Conservation (phyloP, 2,329 filamentous ascomycete genomes). For the Epichloe festucae region DNA sequence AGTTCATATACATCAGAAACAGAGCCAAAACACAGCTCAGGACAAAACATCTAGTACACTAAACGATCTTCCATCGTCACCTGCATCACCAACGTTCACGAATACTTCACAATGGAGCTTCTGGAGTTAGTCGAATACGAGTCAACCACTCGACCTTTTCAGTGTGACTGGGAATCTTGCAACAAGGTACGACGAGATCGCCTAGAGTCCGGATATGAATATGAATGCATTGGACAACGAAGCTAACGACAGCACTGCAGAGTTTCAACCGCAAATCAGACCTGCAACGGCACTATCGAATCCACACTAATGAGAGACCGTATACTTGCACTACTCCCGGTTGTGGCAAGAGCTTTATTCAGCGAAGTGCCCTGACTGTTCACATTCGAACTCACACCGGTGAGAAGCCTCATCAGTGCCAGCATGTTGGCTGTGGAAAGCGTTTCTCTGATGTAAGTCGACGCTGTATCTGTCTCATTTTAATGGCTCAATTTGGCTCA, state of each 20-base stretch:
- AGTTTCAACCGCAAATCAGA: conserved; percentile 64
- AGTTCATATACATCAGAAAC: neutral
- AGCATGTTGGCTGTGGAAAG: conserved; percentile 52
- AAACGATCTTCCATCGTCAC: neutral
- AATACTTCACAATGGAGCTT: conserved; percentile 38
- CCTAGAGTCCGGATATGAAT: neutral
- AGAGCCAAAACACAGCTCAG: neutral
- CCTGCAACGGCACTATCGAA: conserved; percentile 55
- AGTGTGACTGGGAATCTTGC: conserved; percentile 50
- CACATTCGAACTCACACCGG: conserved; percentile 59
- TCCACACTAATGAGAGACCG: conserved; percentile 59
- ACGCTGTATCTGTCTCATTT: neutral
- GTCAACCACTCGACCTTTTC: conserved; percentile 47
- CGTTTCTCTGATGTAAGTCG: conserved; percentile 53
- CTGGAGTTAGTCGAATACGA: conserved; percentile 53
- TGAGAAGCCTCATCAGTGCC: conserved; percentile 59
- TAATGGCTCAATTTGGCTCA: neutral
- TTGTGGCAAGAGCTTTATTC: conserved; percentile 60
- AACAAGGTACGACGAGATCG: conserved; percentile 37
- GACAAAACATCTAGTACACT: no score
- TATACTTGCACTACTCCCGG: conserved; percentile 47
- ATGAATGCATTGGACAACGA: neutral
- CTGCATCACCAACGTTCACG: neutral
- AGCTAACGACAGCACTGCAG: conserved; percentile 22
- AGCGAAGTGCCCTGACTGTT: conserved; percentile 56